phyloP scores from a whole-genome alignment of 2,329 filamentous ascomycete species.

The Aureobasidium sp. region DNA sequence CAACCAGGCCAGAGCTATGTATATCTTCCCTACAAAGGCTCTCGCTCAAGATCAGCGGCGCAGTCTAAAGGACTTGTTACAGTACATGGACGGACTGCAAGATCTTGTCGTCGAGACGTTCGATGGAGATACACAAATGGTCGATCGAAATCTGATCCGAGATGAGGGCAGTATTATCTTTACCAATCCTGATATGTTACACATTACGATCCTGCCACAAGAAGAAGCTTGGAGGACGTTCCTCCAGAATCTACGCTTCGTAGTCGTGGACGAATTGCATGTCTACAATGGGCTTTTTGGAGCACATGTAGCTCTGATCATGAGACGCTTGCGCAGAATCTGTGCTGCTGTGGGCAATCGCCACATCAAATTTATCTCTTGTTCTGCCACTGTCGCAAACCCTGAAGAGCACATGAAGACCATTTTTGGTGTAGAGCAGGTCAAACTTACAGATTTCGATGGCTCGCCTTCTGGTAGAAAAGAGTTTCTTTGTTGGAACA shows the following conservation, averaged over 20 bases:
- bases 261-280: slow-evolving; percentile 80
- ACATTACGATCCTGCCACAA: slow-evolving; percentile 86
- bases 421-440: slow-evolving; percentile 82
- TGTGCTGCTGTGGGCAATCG: slow-evolving; percentile 86
- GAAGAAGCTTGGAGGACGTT: slow-evolving; percentile 86
- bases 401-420: slow-evolving; percentile 85
- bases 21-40: slow-evolving; percentile 97
- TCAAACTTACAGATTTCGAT: slow-evolving; percentile 79
- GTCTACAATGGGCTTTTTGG: slow-evolving; percentile 95
- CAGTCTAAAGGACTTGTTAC: slow-evolving; percentile 76
- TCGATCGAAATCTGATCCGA: slow-evolving; percentile 67
- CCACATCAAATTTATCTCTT: slow-evolving; percentile 83
- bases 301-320: slow-evolving; percentile 88
- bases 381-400: slow-evolving; percentile 93
- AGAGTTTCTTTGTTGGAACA: slow-evolving; percentile 97
- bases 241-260: slow-evolving; percentile 79
- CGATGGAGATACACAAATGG: slow-evolving; percentile 88
- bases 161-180: slow-evolving; percentile 91
- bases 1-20: slow-evolving; percentile 74
- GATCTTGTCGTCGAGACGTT: slow-evolving; percentile 82
- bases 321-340: slow-evolving; percentile 79
- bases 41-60: slow-evolving; percentile 89
- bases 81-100: slow-evolving; percentile 71
- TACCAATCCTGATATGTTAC: slow-evolving; percentile 97
- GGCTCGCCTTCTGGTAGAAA: slow-evolving; percentile 88